These are phyloP conservation scores for Limonium bicolor DNA, from an alignment of 148 eudicot genomes.

Conservation along the genomic window DNA sequence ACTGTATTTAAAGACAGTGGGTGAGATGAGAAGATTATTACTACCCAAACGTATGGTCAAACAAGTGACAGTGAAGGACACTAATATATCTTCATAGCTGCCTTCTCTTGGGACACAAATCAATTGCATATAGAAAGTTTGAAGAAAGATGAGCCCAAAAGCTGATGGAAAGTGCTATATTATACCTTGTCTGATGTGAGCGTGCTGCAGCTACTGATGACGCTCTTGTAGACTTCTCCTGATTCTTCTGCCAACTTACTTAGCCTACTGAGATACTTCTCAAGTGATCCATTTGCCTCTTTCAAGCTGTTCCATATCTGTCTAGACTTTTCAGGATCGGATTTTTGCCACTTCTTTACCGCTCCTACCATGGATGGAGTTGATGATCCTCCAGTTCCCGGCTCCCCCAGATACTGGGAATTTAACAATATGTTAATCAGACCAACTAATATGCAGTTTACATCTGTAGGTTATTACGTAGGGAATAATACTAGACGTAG, in stretches of 20 bases:
- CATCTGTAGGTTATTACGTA: no score
- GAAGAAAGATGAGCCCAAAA: no score
- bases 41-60: no score
- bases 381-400: constrained; percentile 96
- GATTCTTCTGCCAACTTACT: constrained; percentile 46
- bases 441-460: not conserved
- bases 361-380: constrained; percentile 99
- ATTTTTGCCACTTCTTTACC: constrained; percentile 93
- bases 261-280: constrained; percentile 35
- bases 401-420: constrained; percentile 87
- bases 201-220: constrained; percentile 46
- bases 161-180: no score
- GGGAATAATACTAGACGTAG: no score
- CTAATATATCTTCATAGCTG: no score
- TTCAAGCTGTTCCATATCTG: constrained; percentile 66
- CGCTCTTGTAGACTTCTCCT: constrained; percentile 37
- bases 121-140: no score
- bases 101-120: no score
- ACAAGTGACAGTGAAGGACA: no score
- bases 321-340: constrained; percentile 62
- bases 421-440: not conserved
- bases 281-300: constrained; percentile 59
- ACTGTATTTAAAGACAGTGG: constrained; percentile 1
- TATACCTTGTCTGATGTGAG: constrained; percentile 65
- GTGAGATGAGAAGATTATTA: no score